Evolutionary conservation across 2,329 filamentous ascomycete species (phyloP).

Genomic region (Tolypocladium cylindrosporum): DNA sequence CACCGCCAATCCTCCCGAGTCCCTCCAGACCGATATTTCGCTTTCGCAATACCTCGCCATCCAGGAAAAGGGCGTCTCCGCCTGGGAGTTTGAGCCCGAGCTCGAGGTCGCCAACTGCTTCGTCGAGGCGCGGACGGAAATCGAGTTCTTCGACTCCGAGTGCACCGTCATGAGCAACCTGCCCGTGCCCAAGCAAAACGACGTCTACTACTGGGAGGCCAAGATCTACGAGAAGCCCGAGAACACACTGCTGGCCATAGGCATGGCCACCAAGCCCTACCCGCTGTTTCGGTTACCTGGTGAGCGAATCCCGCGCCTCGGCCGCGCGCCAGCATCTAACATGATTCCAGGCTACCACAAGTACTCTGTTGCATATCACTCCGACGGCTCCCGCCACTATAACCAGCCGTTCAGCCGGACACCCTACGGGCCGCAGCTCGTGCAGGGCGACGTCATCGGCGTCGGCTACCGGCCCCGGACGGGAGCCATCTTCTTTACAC

Average conservation of each 20-base stretch:
- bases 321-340: not conserved
- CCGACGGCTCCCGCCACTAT: conserved; percentile 73
- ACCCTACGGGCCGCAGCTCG: conserved; percentile 70
- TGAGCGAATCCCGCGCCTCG: conserved; percentile 31
- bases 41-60: conserved; percentile 96
- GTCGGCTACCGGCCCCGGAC: conserved; percentile 92
- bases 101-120: conserved; percentile 98
- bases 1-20: conserved; percentile 89
- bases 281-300: conserved; percentile 89
- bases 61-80: conserved; percentile 98
- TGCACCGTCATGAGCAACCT: conserved; percentile 96
- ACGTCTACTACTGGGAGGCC: conserved; percentile 99
- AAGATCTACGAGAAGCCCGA: conserved; percentile 98
- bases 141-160: conserved; percentile 97
- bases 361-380: conserved; percentile 84
- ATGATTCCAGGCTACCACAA: conserved; percentile 66
- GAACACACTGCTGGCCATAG: conserved; percentile 74
- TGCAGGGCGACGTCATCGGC: conserved; percentile 92
- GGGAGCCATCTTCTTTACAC: conserved; percentile 93
- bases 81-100: conserved; percentile 99
- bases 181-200: conserved; percentile 95
- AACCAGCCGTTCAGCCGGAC: conserved; percentile 85
- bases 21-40: conserved; percentile 91
- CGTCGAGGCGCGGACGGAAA: conserved; percentile 90
- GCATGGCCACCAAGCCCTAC: conserved; percentile 94